Base-by-base conservation (phyloP, 2,329 filamentous ascomycete species). In the Chaetomiaceae sp. region DNA sequence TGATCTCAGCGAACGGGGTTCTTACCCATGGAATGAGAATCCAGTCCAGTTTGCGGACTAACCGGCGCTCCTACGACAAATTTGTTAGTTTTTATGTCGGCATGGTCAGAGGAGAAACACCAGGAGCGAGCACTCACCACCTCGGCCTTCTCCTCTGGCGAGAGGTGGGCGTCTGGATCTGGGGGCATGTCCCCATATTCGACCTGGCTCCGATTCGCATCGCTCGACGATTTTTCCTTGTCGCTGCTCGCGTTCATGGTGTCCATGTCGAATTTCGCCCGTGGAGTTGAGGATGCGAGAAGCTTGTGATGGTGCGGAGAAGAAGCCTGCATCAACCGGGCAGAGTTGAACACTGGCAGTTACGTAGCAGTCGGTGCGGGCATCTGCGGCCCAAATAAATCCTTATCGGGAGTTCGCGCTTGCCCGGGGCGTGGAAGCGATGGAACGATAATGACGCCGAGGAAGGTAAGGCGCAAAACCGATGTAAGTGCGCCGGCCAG, bases 21-120 rank as follows among this genome's bases (percentile, higher is more conserved):
- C 62, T 59, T 61, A 70, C 67, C 69, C 69, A 71, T 33, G 69
- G 69, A 12, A 71, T 68, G 25, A 71, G 63, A 20, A 65, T 66
- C 39, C 60, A 57, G 42, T 71, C 69, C 2, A 71, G 62, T 20
- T 59, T 66, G 54, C 60, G 54, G 6, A 71, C 34, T 3, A 71
- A 61, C 25, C 65, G 66, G 22, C 65, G 64, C 48, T 71, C 69
- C 67, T 69, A 39, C 9, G n/a, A n/a, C 6, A 20, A n/a, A 8
- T 6, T 25, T 22, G 31, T 47, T 7, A 37, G 23, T 6, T 34
- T 40, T 36, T 22, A 23, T 31, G 12, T 11, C 6, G 14, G 11
- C 6, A 23, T 25, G 15, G 44, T 33, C 11, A 8, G 19, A 7
- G 19, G 8, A 20, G 4, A 2, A 31, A 17, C n/a, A 19, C 3